Base-by-base conservation (phyloP, 2,329 filamentous ascomycete species). In the Bipolaris sorokiniana region DNA sequence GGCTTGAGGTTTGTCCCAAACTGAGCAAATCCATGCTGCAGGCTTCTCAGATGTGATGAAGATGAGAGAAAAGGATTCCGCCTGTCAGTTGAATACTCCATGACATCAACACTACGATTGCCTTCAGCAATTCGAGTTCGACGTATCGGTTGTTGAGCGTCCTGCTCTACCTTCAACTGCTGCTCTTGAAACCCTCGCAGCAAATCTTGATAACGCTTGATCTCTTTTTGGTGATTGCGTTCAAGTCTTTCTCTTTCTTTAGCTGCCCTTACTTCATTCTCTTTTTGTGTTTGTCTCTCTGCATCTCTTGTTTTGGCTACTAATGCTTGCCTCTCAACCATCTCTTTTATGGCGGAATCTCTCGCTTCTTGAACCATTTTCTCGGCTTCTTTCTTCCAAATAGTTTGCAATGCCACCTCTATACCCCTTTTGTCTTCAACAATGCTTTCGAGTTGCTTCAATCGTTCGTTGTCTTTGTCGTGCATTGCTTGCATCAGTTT, bases 91-190 rank as follows among this genome's bases (percentile, higher is more conserved):
- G 49, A 48, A 36, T 57, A 69, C 42, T 69, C 67, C 10, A 54
- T 53, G 11, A 69, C 64, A 26, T 69, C 67, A 16, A 68, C 54
- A 28, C 48, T 63, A 4, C 61, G 59, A 31, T 57, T 55, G 1
- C 63, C 59, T 16, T 64, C 61, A 2, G 48, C 37, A 3, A 67
- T 56, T 16, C 46, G 52, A 13, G 62, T 67, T 7, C 59, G 58
- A 7, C 62, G 56, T 33, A 63, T 31, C 4, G 56, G 38, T 10
- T 3, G 42, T 7, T 50, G 45, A 7, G 1, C 40, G 3, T 42
- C 34, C 18, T 44, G 50, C 23, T 56, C 38, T 15, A 36, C 18
- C n/a, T 18, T 51, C 26, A 40, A 1, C 5, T 7, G 34, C 36
- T 22, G 53, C 42, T 56, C 48, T 42, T 18, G 48, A 15, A 56